Evolutionary conservation across 2,329 filamentous ascomycete species (phyloP), one percentile per base, ranked within the genome.

Genomic region (Epichloe gansuensis): DNA sequence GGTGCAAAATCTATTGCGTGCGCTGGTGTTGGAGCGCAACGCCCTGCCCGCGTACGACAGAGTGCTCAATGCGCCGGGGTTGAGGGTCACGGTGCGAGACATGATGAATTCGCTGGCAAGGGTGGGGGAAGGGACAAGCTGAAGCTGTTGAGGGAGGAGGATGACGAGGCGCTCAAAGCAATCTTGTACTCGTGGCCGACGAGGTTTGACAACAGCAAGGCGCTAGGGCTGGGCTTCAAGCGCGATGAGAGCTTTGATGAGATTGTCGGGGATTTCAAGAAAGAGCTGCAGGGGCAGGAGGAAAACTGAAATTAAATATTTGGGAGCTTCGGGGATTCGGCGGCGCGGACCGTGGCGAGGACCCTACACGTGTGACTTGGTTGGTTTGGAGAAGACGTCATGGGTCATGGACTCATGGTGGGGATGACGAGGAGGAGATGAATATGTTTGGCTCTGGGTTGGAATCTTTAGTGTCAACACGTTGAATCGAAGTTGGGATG

Each of bases 131-230:
- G 66, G 55, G 68, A 75, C 51, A 67, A 67, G 51, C 59, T 72
- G 51, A 62, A 58, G 13, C 62, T 73, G 47, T 66, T 77, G 38
- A 68, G 70, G 52, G 56, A 78, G 61, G 69, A 70, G 59, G 70
- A 70, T 45, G 73, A 77, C 56, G 65, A 69, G 50, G 65, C 67
- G 46, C 62, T 74, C 34, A 72, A 75, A 61, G 64, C 64, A 46
- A 76, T 78, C 55, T 72, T 78, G 50, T 69, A 71, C 52, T 71
- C 69, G n/a, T 78, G 75, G 75, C 74, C 75, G 28, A 67, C 72
- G 28, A 65, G 66, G 37, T 73, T 76, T 56, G 69, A 76, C 54
- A 72, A 68, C 23, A 61, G 66, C 2, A 73, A 75, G 56, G 81
- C 80, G 15, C 67, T 72, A 56, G 63, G 67, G 34, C 60, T 85